These are phyloP conservation scores for Lachnellula arida DNA, from an alignment of 2,329 filamentous ascomycete species.

Conservation along the genomic window DNA sequence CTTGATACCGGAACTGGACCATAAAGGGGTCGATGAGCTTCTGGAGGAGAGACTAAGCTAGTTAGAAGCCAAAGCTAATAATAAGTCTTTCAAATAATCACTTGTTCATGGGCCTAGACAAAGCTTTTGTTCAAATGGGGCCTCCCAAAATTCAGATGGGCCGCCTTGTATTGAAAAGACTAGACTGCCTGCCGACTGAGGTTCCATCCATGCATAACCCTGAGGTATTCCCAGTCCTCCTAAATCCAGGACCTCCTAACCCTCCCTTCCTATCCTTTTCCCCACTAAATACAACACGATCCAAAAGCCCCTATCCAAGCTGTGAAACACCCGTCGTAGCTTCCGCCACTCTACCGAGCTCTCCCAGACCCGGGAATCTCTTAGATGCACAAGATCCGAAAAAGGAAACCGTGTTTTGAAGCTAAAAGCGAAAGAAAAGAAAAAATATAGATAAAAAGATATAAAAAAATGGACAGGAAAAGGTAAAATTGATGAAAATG, in stretches of 20 bases:
- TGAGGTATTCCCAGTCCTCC: neutral
- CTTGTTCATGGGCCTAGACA: neutral
- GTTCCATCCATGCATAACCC: conserved; percentile 10
- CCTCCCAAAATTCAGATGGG: conserved; percentile 27
- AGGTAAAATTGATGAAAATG: neutral
- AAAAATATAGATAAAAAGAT: conserved; percentile 6
- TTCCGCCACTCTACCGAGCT: conserved; percentile 7
- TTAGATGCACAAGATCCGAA: no score
- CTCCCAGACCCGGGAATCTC: neutral
- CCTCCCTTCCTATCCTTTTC: neutral
- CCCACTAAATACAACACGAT: neutral
- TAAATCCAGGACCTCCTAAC: neutral
- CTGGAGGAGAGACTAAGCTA: conserved; percentile 64
- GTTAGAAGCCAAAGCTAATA: conserved; percentile 2
- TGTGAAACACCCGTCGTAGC: neutral
- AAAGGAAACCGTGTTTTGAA: neutral
- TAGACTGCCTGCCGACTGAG: conserved; percentile 15
- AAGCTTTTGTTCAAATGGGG: conserved; percentile 20
- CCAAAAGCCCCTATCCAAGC: neutral
- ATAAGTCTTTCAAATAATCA: neutral
- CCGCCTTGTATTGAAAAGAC: conserved; percentile 25
- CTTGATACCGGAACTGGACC: conserved; percentile 77
- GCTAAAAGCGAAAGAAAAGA: neutral
- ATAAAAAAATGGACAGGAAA: conserved; percentile 5
- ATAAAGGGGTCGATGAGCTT: conserved; percentile 65